These are phyloP conservation scores for Pythium volutum DNA, from an alignment of 352 stramenopile species.

Conservation along the genomic window DNA sequence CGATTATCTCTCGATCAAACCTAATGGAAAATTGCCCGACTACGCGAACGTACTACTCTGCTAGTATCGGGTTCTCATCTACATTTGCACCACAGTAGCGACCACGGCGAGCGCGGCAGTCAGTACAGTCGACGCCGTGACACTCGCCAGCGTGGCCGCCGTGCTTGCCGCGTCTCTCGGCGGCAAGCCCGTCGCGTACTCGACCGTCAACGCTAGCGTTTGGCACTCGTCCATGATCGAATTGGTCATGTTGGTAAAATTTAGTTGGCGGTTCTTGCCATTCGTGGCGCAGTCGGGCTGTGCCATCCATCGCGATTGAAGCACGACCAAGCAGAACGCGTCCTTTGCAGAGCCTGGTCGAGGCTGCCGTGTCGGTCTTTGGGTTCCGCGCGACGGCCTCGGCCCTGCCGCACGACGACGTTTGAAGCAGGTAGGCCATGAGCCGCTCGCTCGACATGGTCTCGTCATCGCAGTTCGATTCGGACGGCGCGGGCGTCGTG, in stretches of 20 bases:
- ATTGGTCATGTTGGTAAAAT: background rate
- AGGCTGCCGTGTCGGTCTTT: background rate
- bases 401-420: background rate
- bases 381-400: background rate
- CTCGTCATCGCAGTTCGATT: background rate
- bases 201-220: background rate
- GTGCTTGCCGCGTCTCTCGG: too few species aligned
- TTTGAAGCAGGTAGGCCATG: background rate
- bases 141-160: too few species aligned
- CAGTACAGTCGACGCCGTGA: too few species aligned
- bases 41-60: background rate
- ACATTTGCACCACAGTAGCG: too few species aligned
- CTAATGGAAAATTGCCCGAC: background rate
- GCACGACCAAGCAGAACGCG: background rate
- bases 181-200: background rate
- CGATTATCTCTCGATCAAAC: too few species aligned
- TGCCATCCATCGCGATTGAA: background rate
- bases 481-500: background rate
- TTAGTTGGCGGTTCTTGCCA: background rate
- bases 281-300: background rate
- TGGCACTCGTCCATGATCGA: background rate
- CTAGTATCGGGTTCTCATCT: too few species aligned
- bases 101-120: too few species aligned
- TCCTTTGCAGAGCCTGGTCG: background rate
- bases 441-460: background rate